Base-by-base conservation (phyloP, 495 filamentous ascomycete species). In the Aspergillus olivimuriae region DNA sequence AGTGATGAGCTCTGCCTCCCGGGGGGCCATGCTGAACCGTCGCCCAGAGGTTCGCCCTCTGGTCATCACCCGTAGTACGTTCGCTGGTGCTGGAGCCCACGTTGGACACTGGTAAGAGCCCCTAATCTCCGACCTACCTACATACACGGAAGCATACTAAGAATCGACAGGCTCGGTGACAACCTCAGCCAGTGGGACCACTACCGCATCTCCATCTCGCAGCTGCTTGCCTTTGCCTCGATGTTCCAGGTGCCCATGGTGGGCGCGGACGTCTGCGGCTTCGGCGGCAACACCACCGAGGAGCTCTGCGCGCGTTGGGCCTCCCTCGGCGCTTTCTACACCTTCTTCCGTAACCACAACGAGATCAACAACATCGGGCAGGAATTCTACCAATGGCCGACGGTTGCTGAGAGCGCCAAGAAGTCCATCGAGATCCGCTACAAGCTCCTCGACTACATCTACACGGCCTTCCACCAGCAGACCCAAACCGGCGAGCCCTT, bases 191-290 rank as follows among this genome's bases (percentile, higher is more conserved):
- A 73, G 23, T 95, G 89, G 89, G 64, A 72, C 15, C 71, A 86
- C 34, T 92, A 90, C 63, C 76, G 80, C 4, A 65, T 71, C 19
- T 80, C 77, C 14, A 88, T 95, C 52, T 58, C 77, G 2, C 74
- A 77, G 44, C 74, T 87, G 61, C 63, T 94, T 20, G 75, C 81
- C 12, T 95, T 91, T 52, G 80, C 81, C 0, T 73, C 85, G 3
- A 77, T 94, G 51, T 94, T 84, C 74, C 87, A 94, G 56, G 62
- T 94, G 2, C 86, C 87, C 22, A 87, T 95, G 83, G 83, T 89
- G 1, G 88, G 88, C 18, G 74, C 81, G 1, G 88, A 95, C 60
- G 81, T 87, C 8, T 94, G 89, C 57, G 89, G 89, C 0, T 94
- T 84, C 47, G 81, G 62, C 7, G 71, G 69, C 20, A 75, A 82